Evolutionary conservation across 371 early-diverging fungal genomes (phyloP).

Genomic region (Mucor circinelloides): DNA sequence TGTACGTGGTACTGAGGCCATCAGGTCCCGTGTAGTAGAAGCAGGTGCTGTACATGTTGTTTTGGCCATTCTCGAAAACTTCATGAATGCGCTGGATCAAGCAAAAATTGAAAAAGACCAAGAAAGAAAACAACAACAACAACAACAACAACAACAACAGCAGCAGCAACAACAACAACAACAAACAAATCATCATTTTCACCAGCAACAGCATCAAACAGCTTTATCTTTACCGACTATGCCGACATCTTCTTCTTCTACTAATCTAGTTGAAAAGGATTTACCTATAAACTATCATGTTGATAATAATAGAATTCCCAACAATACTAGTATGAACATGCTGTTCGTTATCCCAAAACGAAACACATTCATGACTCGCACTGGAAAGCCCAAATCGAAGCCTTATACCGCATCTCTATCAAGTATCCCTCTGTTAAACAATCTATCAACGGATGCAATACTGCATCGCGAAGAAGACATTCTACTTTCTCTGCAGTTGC

Average conservation of each 20-base stretch:
- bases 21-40: constrained; percentile 80
- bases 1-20: constrained; percentile 77
- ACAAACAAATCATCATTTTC: constrained; percentile 1
- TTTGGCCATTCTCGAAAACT: constrained; percentile 75
- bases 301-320: not conserved
- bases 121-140: constrained; percentile 40
- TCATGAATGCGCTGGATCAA: constrained; percentile 59
- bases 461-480: constrained; percentile 82
- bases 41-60: constrained; percentile 80
- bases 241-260: constrained; percentile 12
- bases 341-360: constrained; percentile 28
- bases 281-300: not conserved
- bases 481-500: constrained; percentile 78
- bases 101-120: constrained; percentile 65
- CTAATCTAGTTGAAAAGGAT: constrained; percentile 1
- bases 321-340: not conserved
- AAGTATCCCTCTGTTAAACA: constrained; percentile 28
- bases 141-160: constrained; percentile 25
- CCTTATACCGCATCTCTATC: constrained; percentile 26
- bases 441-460: constrained; percentile 51
- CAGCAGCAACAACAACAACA: constrained; percentile 5
- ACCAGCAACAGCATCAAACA: not conserved
- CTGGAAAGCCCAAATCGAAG: constrained; percentile 26
- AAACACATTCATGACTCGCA: constrained; percentile 27
- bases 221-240: constrained; percentile 23